These are phyloP conservation scores for Dictyostelium intermedium DNA, from an alignment of 78 protist genomes.

Conservation along the genomic window DNA sequence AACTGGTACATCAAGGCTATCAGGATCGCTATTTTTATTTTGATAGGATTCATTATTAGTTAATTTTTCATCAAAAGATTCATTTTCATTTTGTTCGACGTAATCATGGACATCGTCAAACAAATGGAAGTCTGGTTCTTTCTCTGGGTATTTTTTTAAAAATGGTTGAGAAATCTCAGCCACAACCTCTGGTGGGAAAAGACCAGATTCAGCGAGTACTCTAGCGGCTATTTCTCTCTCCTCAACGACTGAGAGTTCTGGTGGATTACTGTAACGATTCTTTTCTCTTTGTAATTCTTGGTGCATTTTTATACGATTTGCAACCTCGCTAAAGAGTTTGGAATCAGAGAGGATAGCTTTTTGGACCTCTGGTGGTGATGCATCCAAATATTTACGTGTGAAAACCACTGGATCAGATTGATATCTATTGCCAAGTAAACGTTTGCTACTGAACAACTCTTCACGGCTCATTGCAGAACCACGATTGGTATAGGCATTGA, in stretches of 20 bases:
- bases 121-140: not conserved
- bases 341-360: not conserved
- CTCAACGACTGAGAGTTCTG: not conserved
- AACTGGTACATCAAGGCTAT: not conserved
- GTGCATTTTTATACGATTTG: not conserved
- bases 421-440: not conserved
- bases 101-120: not conserved
- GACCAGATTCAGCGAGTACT: not conserved
- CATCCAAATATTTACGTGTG: not conserved
- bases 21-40: no score
- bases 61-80: no score
- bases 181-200: not conserved
- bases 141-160: not conserved
- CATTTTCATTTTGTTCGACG: not conserved
- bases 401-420: not conserved
- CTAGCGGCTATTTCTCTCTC: not conserved
- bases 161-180: not conserved
- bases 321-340: not conserved
- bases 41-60: no score
- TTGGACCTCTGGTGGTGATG: not conserved
- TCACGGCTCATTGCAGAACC: not conserved
- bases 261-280: not conserved
- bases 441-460: not conserved
- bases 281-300: not conserved
- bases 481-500: not conserved